Conservation (phyloP, 1,284 basidiomycete species). For the Ustilago bromivora region DNA sequence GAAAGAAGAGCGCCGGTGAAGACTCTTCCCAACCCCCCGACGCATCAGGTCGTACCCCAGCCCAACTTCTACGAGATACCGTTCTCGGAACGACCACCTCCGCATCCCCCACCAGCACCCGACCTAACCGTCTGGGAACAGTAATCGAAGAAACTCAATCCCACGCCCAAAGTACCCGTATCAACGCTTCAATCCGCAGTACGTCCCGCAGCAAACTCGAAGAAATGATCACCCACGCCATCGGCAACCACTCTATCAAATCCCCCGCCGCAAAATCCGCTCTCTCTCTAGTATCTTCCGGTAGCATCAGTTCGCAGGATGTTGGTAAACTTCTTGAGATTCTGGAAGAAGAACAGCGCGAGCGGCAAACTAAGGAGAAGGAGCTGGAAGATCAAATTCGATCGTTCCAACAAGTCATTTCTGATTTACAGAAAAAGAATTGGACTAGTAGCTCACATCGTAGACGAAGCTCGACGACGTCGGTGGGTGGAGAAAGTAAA, state of each 20-base stretch:
- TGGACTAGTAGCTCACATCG: constrained; percentile 30
- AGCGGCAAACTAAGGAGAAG: constrained; percentile 41
- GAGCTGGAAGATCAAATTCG: constrained; percentile 55
- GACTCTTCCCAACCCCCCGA: not conserved
- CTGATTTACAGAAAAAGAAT: constrained; percentile 45
- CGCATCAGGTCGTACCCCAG: constrained; percentile 34
- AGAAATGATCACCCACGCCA: constrained; percentile 18
- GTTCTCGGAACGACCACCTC: constrained; percentile 17
- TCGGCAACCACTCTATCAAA: constrained; percentile 22
- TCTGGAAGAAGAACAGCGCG: constrained; percentile 55
- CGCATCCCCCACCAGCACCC: too few relatives aligned
- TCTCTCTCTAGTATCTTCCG: constrained; percentile 43
- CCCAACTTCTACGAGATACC: constrained; percentile 48
- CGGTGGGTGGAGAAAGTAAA: constrained; percentile 30
- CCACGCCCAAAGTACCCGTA: constrained; percentile 49
- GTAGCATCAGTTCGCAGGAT: constrained; percentile 54
- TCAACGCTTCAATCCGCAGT: constrained; percentile 45
- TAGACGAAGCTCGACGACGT: constrained; percentile 19
- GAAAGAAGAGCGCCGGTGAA: constrained; percentile 20
- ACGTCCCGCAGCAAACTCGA: constrained; percentile 33
- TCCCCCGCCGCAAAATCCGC: constrained; percentile 23
- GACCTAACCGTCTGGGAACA: constrained; percentile 40
- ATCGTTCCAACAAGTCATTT: constrained; percentile 51
- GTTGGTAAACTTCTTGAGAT: constrained; percentile 53
- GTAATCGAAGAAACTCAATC: constrained; percentile 60